phyloP scores from a whole-genome alignment of 2,329 filamentous ascomycete species.

The Hyphodiscus sp. region DNA sequence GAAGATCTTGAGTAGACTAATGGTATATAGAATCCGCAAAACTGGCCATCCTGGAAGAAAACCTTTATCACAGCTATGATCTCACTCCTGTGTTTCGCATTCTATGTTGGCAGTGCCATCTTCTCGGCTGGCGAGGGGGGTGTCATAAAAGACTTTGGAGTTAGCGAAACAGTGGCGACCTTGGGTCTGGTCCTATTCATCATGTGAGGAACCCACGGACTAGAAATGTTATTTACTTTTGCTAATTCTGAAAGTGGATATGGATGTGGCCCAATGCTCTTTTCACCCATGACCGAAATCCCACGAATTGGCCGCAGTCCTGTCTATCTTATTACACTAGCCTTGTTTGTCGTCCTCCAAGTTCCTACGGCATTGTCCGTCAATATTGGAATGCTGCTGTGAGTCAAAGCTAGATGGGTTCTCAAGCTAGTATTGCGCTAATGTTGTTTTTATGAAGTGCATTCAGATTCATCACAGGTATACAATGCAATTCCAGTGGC shows the following conservation, averaged over 20 bases:
- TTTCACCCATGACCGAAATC: conserved; percentile 60
- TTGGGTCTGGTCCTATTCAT: conserved; percentile 57
- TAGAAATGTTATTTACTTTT: too few species aligned
- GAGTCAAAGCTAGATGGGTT: too few species aligned
- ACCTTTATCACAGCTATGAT: conserved; percentile 38
- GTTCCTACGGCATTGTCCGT: conserved; percentile 40
- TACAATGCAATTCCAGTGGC: too few species aligned
- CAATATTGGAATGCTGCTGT: conserved; percentile 47
- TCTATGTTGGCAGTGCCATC: conserved; percentile 44
- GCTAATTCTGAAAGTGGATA: conserved; percentile 42
- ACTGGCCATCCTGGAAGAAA: conserved; percentile 42
- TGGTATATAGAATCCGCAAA: conserved; percentile 39
- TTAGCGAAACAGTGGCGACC: conserved; percentile 44
- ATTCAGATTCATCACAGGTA: too few species aligned
- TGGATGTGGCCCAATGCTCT: conserved; percentile 57
- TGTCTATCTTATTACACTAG: conserved; percentile 60
- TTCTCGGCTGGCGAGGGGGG: conserved; percentile 40
- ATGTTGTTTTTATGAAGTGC: too few species aligned
- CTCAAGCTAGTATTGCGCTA: too few species aligned
- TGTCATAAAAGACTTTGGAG: conserved; percentile 46
- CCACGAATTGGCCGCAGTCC: conserved; percentile 60
- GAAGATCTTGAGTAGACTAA: too few species aligned
- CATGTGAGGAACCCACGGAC: conserved; percentile 53
- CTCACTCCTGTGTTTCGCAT: conserved; percentile 51
- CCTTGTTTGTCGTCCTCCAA: conserved; percentile 54